Conservation (phyloP, 192 early-diverging fungal species). For the Coemansia sp. region DNA sequence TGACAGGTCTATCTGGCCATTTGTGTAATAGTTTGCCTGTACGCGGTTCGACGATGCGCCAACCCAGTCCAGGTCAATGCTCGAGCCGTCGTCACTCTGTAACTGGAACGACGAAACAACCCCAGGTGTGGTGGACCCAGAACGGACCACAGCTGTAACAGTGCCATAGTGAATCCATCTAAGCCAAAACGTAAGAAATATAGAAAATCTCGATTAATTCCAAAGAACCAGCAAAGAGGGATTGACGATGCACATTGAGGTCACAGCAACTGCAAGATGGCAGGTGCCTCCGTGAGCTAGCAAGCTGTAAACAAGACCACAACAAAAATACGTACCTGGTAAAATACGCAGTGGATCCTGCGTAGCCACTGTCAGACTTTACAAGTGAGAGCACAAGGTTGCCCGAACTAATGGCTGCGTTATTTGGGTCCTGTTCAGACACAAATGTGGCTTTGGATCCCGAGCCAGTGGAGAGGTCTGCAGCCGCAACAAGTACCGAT, state of each 20-base stretch:
- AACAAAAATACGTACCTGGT: slow-evolving; percentile 22
- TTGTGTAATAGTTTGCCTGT: slow-evolving; percentile 63
- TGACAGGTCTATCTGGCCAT: slow-evolving; percentile 44
- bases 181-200: not conserved
- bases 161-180: slow-evolving; percentile 63
- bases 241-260: slow-evolving; percentile 10
- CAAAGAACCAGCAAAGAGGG: not conserved
- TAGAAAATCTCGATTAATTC: not conserved
- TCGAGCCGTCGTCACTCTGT: slow-evolving; percentile 56
- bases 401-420: slow-evolving; percentile 46
- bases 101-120: slow-evolving; percentile 63
- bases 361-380: slow-evolving; percentile 44
- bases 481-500: slow-evolving; percentile 10
- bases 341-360: slow-evolving; percentile 50
- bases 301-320: not conserved
- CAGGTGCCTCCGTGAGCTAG: too few relatives aligned
- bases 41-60: slow-evolving; percentile 56
- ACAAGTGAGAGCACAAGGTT: slow-evolving; percentile 48
- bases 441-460: slow-evolving; percentile 36
- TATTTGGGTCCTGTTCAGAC: slow-evolving; percentile 54
- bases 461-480: not conserved
- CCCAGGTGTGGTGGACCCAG: slow-evolving; percentile 56
- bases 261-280: not conserved
- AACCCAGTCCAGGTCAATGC: slow-evolving; percentile 66
- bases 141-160: slow-evolving; percentile 57